A percentile compares a stretch with the other conserved stretches of the same genome.
phyloP scores from a whole-genome alignment of 805 yeast species.

The Saturnispora ahearnii region DNA sequence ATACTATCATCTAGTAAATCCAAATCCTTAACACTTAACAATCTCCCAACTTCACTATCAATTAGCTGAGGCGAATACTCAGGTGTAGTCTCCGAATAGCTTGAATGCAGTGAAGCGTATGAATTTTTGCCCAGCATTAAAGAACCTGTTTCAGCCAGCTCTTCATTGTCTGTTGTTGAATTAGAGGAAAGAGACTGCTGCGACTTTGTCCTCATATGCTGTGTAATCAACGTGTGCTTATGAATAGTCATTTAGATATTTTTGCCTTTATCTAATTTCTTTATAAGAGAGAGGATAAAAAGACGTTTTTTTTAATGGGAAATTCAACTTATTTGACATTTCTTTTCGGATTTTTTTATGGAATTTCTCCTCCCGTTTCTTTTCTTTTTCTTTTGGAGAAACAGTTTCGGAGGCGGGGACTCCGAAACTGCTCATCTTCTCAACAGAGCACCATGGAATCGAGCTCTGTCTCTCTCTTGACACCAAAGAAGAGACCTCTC shows the following conservation, averaged over 20 bases:
- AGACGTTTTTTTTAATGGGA: neutral
- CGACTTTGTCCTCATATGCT: neutral
- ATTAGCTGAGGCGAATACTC: conserved; percentile 26
- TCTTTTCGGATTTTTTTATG: neutral
- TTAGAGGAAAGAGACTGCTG: conserved; percentile 3
- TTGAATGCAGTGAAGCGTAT: conserved; percentile 18
- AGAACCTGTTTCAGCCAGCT: neutral
- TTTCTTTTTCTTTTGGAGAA: neutral
- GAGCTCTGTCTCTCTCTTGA: conserved; percentile 11
- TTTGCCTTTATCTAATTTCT: neutral
- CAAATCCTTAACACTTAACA: conserved; percentile 18
- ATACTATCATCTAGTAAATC: conserved; percentile 14
- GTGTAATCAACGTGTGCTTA: conserved; percentile 10
- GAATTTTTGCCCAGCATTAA: conserved; percentile 12
- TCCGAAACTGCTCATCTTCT: conserved; percentile 5
- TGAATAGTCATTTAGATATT: conserved; percentile 17
- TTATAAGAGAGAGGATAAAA: neutral
- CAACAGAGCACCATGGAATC: neutral
- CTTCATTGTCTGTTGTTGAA: conserved; percentile 5
- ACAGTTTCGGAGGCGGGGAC: neutral
- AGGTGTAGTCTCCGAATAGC: conserved; percentile 17
- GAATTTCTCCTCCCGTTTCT: neutral
- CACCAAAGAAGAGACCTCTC: conserved; percentile 10
- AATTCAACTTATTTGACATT: neutral
- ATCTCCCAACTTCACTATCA: conserved; percentile 23